Conservation (phyloP, 805 yeast species). For the Teunomyces pallodes region DNA sequence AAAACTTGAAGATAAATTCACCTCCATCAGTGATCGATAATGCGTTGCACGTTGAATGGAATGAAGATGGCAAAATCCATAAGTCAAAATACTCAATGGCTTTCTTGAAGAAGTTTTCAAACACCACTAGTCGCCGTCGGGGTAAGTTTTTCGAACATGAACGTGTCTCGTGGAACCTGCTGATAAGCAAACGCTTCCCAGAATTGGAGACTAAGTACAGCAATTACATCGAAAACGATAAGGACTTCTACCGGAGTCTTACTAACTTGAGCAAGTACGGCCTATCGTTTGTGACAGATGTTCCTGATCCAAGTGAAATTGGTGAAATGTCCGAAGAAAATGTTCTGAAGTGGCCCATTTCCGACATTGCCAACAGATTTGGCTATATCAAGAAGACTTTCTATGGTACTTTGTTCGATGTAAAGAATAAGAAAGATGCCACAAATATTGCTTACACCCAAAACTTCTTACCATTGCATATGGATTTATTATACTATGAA, state of each 20-base stretch:
- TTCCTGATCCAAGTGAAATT: constrained; percentile 43
- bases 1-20: constrained; percentile 32
- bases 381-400: constrained; percentile 72
- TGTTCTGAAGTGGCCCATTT: constrained; percentile 41
- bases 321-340: constrained; percentile 37
- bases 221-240: constrained; percentile 31
- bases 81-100: constrained; percentile 39
- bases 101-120: constrained; percentile 47
- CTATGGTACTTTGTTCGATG: constrained; percentile 72
- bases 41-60: constrained; percentile 42
- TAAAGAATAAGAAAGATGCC: constrained; percentile 47
- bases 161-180: constrained; percentile 36
- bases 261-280: constrained; percentile 55
- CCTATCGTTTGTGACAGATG: constrained; percentile 48
- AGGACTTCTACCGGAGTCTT: constrained; percentile 38
- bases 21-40: constrained; percentile 32
- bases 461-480: constrained; percentile 65
- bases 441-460: constrained; percentile 70
- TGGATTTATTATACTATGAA: constrained; percentile 75
- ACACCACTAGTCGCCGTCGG: constrained; percentile 26
- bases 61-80: constrained; percentile 21
- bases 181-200: background rate
- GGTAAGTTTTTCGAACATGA: constrained; percentile 37
- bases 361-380: constrained; percentile 45
- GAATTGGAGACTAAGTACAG: constrained; percentile 31